Conservation (phyloP, 2,329 filamentous ascomycete genomes). For the Cercospora sp. region DNA sequence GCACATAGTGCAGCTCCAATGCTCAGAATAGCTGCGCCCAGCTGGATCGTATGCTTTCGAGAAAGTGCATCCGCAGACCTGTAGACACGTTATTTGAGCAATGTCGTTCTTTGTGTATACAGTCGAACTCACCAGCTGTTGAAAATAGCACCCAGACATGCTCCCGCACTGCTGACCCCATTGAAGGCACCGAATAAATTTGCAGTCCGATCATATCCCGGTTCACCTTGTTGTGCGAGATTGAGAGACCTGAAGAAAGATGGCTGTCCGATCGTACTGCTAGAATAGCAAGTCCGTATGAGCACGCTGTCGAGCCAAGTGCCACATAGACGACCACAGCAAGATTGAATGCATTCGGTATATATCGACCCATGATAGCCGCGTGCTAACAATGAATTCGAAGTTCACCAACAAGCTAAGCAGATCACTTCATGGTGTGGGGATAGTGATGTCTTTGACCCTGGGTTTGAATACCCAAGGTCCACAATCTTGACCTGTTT, state of each 20-base stretch:
- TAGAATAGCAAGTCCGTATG: slow-evolving; percentile 44
- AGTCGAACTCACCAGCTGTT: slow-evolving; percentile 47
- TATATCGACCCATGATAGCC: background rate
- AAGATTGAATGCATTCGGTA: slow-evolving; percentile 16
- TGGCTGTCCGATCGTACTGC: slow-evolving; percentile 51
- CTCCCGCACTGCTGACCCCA: slow-evolving; percentile 49
- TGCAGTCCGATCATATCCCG: slow-evolving; percentile 47
- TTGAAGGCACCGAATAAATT: slow-evolving; percentile 50
- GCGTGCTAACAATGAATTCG: background rate
- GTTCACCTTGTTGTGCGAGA: slow-evolving; percentile 42
- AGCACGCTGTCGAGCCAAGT: slow-evolving; percentile 36
- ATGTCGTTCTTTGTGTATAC: too few relatives aligned
- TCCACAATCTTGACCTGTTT: background rate
- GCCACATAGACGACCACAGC: slow-evolving; percentile 32
- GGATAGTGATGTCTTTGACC: background rate
- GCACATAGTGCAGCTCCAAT: slow-evolving; percentile 46
- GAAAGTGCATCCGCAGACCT: slow-evolving; percentile 40
- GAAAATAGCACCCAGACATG: slow-evolving; percentile 41
- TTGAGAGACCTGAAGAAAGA: slow-evolving; percentile 48
- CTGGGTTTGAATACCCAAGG: background rate
- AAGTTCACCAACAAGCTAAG: background rate
- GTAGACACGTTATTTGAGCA: too few relatives aligned
- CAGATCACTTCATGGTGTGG: background rate
- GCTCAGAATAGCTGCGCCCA: slow-evolving; percentile 42
- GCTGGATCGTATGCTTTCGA: slow-evolving; percentile 43